These are phyloP conservation scores for Pseudonitzschia delicatissima DNA, from an alignment of 108 stramenopile genomes.

Conservation along the genomic window DNA sequence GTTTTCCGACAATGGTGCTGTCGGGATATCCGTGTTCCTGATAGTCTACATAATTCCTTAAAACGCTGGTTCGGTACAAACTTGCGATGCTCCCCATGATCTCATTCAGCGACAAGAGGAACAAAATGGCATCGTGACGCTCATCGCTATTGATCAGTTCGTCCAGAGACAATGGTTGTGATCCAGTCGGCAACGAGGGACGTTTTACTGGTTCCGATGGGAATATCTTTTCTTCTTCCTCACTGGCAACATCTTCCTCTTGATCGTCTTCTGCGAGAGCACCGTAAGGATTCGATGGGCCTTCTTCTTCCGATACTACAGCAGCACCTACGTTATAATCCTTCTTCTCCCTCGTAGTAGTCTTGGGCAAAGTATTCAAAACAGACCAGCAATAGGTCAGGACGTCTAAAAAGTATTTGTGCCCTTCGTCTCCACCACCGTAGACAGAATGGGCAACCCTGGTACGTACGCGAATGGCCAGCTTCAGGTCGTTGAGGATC, in stretches of 20 bases:
- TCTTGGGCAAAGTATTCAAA: conserved; percentile 9
- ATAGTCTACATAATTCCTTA: background rate
- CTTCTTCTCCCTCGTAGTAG: background rate
- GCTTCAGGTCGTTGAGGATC: conserved; percentile 39
- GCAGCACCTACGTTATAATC: conserved; percentile 7
- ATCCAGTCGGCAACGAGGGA: conserved; percentile 12
- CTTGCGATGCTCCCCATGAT: conserved; percentile 18
- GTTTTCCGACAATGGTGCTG: conserved; percentile 20
- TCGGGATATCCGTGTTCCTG: background rate
- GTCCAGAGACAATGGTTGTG: conserved; percentile 25
- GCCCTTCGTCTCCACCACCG: conserved; percentile 44
- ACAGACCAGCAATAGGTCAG: conserved; percentile 44
- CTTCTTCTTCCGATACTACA: background rate
- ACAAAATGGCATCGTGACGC: conserved; percentile 39
- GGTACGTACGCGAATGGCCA: conserved; percentile 31
- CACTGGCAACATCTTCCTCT: conserved; percentile 24
- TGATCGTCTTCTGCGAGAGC: background rate
- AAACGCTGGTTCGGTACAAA: no score
- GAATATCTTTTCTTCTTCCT: conserved; percentile 28
- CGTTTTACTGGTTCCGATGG: conserved; percentile 20
- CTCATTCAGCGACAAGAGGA: conserved; percentile 34
- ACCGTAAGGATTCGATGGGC: background rate
- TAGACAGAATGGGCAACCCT: conserved; percentile 31
- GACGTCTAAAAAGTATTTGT: conserved; percentile 37
- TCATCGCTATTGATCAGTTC: conserved; percentile 42